These are phyloP conservation scores for Penicillium pulvis DNA, from an alignment of 495 filamentous ascomycete genomes.

Conservation along the genomic window DNA sequence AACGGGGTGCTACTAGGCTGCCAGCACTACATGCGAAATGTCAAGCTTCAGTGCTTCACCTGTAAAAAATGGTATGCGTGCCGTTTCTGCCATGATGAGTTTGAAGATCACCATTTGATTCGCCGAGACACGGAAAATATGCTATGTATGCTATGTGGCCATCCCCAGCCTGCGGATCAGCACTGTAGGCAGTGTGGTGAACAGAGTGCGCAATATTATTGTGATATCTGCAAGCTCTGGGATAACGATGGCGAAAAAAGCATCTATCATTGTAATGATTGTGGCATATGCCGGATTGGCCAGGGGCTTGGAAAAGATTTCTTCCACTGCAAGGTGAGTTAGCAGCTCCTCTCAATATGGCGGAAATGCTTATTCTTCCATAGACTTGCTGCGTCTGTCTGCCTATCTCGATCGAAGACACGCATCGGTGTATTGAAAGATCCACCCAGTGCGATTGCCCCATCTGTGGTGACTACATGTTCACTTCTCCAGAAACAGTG, in stretches of 20 bases:
- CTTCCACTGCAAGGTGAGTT: slow-evolving; percentile 89
- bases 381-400: slow-evolving; percentile 92
- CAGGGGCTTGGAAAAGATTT: slow-evolving; percentile 94
- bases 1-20: slow-evolving; percentile 67
- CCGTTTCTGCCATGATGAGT: slow-evolving; percentile 89
- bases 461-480: slow-evolving; percentile 98
- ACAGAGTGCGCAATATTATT: slow-evolving; percentile 89
- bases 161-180: slow-evolving; percentile 79
- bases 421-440: slow-evolving; percentile 93
- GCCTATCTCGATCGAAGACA: slow-evolving; percentile 72
- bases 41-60: slow-evolving; percentile 88
- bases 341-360: background rate
- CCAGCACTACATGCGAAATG: slow-evolving; percentile 90
- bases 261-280: slow-evolving; percentile 97
- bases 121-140: slow-evolving; percentile 88
- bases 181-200: slow-evolving; percentile 75
- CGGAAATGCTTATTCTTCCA: slow-evolving; percentile 18
- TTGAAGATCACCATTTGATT: slow-evolving; percentile 79
- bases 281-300: slow-evolving; percentile 91
- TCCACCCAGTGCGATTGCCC: slow-evolving; percentile 95
- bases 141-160: slow-evolving; percentile 95
- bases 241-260: slow-evolving; percentile 87
- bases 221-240: slow-evolving; percentile 94
- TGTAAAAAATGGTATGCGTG: slow-evolving; percentile 95
- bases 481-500: slow-evolving; percentile 84